phyloP scores from a whole-genome alignment of 2,329 filamentous ascomycete genomes.

The Aspergillus oerlinghausenensis region DNA sequence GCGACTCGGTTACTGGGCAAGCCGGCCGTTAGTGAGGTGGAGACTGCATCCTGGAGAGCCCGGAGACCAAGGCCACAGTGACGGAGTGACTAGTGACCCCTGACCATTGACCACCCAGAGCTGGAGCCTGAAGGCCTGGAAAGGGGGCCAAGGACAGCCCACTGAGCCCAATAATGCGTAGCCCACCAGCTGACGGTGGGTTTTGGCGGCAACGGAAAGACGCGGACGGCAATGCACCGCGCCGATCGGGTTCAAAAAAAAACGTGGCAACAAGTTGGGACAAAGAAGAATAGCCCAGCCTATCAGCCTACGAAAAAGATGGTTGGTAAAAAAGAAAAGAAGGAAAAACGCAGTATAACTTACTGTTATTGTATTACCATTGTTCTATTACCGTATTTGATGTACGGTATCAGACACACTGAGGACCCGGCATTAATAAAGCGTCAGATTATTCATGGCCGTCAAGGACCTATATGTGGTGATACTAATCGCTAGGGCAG shows the following conservation, averaged over 20 bases:
- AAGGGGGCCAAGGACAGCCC: conserved; percentile 7
- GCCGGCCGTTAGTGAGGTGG: conserved; percentile 10
- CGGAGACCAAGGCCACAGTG: conserved; percentile 8
- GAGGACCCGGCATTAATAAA: neutral
- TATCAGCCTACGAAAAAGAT: neutral
- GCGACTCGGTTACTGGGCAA: conserved; percentile 3
- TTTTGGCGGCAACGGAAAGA: conserved; percentile 30
- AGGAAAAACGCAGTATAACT: neutral
- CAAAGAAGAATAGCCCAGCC: neutral
- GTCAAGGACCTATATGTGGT: neutral
- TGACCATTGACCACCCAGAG: neutral
- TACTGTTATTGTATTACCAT: conserved; percentile 1
- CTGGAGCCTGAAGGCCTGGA: conserved; percentile 3
- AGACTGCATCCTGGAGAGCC: conserved; percentile 11
- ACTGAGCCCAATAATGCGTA: conserved; percentile 7
- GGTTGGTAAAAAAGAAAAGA: conserved; percentile 5
- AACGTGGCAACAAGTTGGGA: conserved; percentile 22
- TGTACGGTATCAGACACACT: neutral
- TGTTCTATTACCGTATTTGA: conserved; percentile 9
- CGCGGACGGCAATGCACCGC: conserved; percentile 31
- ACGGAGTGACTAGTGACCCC: neutral
- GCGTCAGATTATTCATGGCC: neutral
- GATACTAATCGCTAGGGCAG: conserved; percentile 3
- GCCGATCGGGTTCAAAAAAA: conserved; percentile 29
- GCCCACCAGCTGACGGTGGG: conserved; percentile 17